These are phyloP conservation scores for Aspergillus heteromorphus DNA, from an alignment of 495 filamentous ascomycete species.

Conservation along the genomic window DNA sequence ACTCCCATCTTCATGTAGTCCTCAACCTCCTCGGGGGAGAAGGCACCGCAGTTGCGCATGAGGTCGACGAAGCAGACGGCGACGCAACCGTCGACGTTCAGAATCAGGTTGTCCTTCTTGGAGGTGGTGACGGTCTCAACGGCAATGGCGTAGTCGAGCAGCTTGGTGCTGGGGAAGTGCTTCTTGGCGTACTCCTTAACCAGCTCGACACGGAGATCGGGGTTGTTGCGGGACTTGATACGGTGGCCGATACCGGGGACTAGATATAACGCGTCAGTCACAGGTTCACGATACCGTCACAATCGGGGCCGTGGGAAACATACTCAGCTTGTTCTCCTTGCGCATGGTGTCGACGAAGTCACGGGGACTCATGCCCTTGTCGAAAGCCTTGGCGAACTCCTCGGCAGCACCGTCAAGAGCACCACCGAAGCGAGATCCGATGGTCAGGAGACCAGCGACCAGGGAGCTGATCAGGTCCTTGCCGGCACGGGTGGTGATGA, in stretches of 20 bases:
- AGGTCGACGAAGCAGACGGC: constrained; percentile 98
- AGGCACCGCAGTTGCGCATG: constrained; percentile 95
- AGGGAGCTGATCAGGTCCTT: constrained; percentile 96
- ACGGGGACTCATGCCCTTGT: constrained; percentile 96
- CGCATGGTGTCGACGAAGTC: constrained; percentile 98
- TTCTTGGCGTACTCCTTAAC: constrained; percentile 98
- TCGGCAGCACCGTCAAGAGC: constrained; percentile 95
- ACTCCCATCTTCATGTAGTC: constrained; percentile 81
- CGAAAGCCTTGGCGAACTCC: constrained; percentile 96
- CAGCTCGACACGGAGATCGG: constrained; percentile 97
- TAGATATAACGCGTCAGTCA: constrained; percentile 37
- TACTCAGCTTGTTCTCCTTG: constrained; percentile 98
- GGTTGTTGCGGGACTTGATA: constrained; percentile 99
- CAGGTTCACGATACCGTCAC: neutral
- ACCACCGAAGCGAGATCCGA: constrained; percentile 97
- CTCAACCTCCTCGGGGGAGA: constrained; percentile 56
- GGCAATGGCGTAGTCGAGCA: constrained; percentile 96
- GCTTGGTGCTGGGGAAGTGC: constrained; percentile 93
- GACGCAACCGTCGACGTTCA: constrained; percentile 97
- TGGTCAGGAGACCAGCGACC: constrained; percentile 94
- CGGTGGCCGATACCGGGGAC: constrained; percentile 97
- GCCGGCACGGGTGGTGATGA: constrained; percentile 97
- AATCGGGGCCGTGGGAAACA: constrained; percentile 21
- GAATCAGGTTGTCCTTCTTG: constrained; percentile 99
- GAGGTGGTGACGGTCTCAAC: constrained; percentile 97